Percentiles rank a stretch among this genome's conserved stretches.
phyloP scores from a whole-genome alignment of 768 basidiomycete species.

The Calocera cornea region DNA sequence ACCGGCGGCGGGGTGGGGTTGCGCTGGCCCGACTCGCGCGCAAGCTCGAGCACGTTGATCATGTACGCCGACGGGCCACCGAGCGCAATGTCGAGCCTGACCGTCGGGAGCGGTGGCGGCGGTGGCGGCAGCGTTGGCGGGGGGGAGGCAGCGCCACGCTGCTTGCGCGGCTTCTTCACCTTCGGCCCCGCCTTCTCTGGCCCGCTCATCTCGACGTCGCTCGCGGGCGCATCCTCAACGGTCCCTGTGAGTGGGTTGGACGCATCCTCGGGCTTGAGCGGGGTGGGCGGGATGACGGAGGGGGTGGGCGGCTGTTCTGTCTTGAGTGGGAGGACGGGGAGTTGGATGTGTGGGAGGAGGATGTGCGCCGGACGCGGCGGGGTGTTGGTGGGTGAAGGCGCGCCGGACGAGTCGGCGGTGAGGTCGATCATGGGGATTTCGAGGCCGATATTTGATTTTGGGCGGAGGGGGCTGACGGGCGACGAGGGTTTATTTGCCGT shows the following conservation, averaged over 20 bases:
- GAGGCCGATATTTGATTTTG: background rate
- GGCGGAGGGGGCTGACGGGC: background rate
- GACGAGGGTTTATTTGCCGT: background rate
- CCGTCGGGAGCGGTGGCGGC: conserved; percentile 42
- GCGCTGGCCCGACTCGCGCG: conserved; percentile 54
- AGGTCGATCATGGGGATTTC: background rate
- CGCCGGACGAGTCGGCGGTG: conserved; percentile 1
- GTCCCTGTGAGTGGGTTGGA: background rate
- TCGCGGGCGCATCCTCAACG: background rate
- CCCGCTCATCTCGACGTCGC: conserved; percentile 1
- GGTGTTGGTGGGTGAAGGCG: background rate
- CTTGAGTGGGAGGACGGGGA: background rate
- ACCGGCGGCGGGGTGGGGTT: conserved; percentile 40
- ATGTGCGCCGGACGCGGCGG: background rate
- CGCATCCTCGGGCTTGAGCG: background rate
- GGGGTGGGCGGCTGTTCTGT: background rate
- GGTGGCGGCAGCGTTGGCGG: conserved; percentile 38
- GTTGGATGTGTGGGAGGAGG: background rate
- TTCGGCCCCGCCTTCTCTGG: conserved; percentile 13
- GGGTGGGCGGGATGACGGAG: background rate
- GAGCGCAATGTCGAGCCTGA: conserved; percentile 53
- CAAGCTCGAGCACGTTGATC: conserved; percentile 45
- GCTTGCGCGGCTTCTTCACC: conserved; percentile 29
- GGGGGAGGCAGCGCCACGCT: conserved; percentile 39
- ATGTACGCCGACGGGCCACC: conserved; percentile 66